Evolutionary conservation across 805 yeast species (phyloP).

Genomic region (Saitoella complicata): DNA sequence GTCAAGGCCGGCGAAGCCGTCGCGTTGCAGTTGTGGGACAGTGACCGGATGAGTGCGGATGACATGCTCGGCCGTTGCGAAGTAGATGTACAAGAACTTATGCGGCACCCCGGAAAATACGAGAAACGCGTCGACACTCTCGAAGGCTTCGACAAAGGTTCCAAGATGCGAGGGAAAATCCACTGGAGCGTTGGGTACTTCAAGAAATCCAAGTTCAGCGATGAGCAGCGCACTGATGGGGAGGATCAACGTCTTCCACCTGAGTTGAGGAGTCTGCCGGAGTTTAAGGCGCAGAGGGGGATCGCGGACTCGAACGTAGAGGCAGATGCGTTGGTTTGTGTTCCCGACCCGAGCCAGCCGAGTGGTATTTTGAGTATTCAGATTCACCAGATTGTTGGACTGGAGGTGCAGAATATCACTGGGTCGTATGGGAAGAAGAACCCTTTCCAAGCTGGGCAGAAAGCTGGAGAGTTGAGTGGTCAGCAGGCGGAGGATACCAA

Average conservation of each 20-base stretch:
- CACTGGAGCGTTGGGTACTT: background rate
- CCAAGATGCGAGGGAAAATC: background rate
- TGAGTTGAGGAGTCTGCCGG: background rate
- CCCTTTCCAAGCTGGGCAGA: background rate
- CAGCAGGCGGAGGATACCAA: background rate
- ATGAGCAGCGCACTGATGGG: background rate
- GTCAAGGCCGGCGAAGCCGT: slow-evolving; percentile 2
- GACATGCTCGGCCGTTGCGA: slow-evolving; percentile 1
- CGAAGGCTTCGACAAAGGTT: background rate
- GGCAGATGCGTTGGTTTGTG: background rate
- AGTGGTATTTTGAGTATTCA: slow-evolving; percentile 1
- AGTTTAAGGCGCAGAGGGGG: background rate
- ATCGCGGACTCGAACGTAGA: background rate
- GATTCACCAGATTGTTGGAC: background rate
- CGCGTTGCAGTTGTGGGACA: slow-evolving; percentile 1
- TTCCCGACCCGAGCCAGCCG: slow-evolving; percentile 1
- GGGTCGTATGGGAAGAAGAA: slow-evolving; percentile 1
- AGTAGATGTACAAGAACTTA: background rate
- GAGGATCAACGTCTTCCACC: background rate
- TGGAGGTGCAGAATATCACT: background rate
- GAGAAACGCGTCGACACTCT: background rate
- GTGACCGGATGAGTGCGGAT: slow-evolving; percentile 1
- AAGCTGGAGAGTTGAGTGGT: background rate
- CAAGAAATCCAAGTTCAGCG: background rate
- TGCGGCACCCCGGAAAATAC: background rate